phyloP scores from a whole-genome alignment of 176 grass and related monocot genomes.

The Oryza meyeriana region DNA sequence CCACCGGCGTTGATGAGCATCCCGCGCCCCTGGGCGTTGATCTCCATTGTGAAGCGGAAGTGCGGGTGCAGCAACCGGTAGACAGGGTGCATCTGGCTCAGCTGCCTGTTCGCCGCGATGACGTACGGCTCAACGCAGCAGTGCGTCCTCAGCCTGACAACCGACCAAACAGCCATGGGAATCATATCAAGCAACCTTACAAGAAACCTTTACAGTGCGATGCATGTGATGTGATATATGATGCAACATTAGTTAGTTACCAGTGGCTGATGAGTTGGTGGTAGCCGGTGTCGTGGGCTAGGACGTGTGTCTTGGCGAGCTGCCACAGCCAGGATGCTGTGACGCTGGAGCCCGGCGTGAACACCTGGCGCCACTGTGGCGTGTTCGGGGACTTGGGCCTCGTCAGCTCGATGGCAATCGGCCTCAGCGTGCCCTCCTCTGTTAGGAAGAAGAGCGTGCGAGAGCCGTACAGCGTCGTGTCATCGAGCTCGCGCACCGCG shows the following conservation, averaged over 20 bases:
- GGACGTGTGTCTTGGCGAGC: too few relatives aligned
- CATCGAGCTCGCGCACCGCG: too few relatives aligned
- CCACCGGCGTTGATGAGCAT: constrained; percentile 39
- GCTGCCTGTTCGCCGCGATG: constrained; percentile 66
- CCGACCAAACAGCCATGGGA: too few relatives aligned
- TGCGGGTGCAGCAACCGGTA: constrained; percentile 64
- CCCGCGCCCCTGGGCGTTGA: constrained; percentile 53
- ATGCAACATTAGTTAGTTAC: too few relatives aligned
- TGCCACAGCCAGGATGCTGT: too few relatives aligned
- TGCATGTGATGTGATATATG: too few relatives aligned
- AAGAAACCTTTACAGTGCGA: too few relatives aligned
- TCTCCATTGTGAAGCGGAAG: constrained; percentile 79
- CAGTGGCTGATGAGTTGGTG: constrained; percentile 68
- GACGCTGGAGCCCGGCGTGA: too few relatives aligned
- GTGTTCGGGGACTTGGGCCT: constrained; percentile 19
- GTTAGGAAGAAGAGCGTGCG: constrained; percentile 56
- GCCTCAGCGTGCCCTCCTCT: constrained; percentile 31
- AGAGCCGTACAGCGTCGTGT: too few relatives aligned
- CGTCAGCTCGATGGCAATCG: constrained; percentile 59
- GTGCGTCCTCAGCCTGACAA: constrained; percentile 65
- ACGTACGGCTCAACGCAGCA: constrained; percentile 70
- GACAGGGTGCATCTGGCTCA: constrained; percentile 73
- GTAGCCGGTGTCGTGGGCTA: constrained; percentile 40
- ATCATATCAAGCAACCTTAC: too few relatives aligned
- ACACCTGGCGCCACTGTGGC: constrained; percentile 5